These are phyloP conservation scores for Bipolaris oryzae DNA, from an alignment of 2,329 filamentous ascomycete genomes.

Conservation along the genomic window DNA sequence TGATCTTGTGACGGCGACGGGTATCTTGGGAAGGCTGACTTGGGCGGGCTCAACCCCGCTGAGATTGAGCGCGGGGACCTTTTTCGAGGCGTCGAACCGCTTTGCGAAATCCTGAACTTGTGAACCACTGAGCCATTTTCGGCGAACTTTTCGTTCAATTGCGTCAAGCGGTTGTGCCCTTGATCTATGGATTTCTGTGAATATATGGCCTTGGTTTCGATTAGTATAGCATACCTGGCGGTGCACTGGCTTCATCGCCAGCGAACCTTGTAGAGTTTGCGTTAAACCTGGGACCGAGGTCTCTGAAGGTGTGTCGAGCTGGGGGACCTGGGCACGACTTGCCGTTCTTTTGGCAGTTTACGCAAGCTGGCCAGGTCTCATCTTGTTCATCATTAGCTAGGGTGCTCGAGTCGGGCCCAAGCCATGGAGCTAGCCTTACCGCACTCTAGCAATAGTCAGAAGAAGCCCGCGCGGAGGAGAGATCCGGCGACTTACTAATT, in stretches of 20 bases:
- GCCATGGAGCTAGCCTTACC: slow-evolving; percentile 18
- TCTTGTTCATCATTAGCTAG: slow-evolving; percentile 32
- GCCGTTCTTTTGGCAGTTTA: slow-evolving; percentile 44
- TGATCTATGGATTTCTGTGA: slow-evolving; percentile 18
- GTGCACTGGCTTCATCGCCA: not conserved
- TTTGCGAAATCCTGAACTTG: slow-evolving; percentile 37
- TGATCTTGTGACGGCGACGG: slow-evolving; percentile 37
- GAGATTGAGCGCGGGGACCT: slow-evolving; percentile 18
- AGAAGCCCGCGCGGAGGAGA: not conserved
- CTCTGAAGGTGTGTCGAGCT: slow-evolving; percentile 42
- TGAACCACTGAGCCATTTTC: slow-evolving; percentile 35
- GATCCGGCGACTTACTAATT: slow-evolving; percentile 34
- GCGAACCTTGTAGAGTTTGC: slow-evolving; percentile 1
- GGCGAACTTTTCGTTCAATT: slow-evolving; percentile 34
- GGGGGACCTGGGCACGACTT: slow-evolving; percentile 45
- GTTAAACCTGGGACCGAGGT: slow-evolving; percentile 30
- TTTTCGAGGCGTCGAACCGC: slow-evolving; percentile 6
- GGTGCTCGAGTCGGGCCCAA: slow-evolving; percentile 3
- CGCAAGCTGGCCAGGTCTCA: slow-evolving; percentile 43
- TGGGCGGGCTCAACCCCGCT: slow-evolving; percentile 20
- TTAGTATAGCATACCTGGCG: slow-evolving; percentile 2
- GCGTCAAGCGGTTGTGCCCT: slow-evolving; percentile 23
- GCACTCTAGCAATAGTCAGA: slow-evolving; percentile 27
- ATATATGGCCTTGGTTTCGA: not conserved
- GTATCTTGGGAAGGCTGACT: slow-evolving; percentile 24